Evolutionary conservation across 2,329 filamentous ascomycete genomes (phyloP).

Genomic region (Claviceps sp.): DNA sequence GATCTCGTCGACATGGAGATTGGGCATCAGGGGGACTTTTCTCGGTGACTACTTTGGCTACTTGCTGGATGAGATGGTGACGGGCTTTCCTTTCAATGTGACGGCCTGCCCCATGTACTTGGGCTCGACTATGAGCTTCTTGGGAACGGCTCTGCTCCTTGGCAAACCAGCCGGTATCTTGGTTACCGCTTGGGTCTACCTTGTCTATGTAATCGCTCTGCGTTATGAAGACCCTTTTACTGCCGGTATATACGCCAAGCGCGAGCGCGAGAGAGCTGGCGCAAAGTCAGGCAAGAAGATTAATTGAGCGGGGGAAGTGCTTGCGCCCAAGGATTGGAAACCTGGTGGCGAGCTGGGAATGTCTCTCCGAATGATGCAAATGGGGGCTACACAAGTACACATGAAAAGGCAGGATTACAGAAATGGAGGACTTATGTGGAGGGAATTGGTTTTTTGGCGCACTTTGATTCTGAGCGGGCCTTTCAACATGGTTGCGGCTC

Average conservation of each 20-base stretch:
- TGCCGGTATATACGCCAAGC: conserved; percentile 79
- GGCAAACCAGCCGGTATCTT: conserved; percentile 78
- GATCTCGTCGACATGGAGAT: conserved; percentile 74
- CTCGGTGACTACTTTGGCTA: conserved; percentile 98
- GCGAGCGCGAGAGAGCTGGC: conserved; percentile 45
- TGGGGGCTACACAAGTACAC: too few species aligned
- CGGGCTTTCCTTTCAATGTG: conserved; percentile 90
- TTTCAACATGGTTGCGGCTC: too few species aligned
- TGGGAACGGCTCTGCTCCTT: conserved; percentile 72
- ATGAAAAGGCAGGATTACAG: too few species aligned
- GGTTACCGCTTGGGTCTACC: conserved; percentile 59
- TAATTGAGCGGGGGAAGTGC: conserved; percentile 22
- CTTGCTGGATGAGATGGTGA: conserved; percentile 89
- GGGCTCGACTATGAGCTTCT: conserved; percentile 82
- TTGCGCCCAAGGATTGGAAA: neutral
- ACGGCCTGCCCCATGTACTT: conserved; percentile 92
- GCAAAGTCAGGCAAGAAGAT: conserved; percentile 36
- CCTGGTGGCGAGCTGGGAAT: neutral
- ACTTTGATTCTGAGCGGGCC: too few species aligned
- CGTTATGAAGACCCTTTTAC: conserved; percentile 92
- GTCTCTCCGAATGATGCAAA: too few species aligned
- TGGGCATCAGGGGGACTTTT: conserved; percentile 92
- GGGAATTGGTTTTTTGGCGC: too few species aligned
- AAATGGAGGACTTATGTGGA: too few species aligned
- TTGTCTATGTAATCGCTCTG: conserved; percentile 70